Evolutionary conservation across 1,139 yeast genomes (phyloP).

Genomic region (Kodamaea fungicola): DNA sequence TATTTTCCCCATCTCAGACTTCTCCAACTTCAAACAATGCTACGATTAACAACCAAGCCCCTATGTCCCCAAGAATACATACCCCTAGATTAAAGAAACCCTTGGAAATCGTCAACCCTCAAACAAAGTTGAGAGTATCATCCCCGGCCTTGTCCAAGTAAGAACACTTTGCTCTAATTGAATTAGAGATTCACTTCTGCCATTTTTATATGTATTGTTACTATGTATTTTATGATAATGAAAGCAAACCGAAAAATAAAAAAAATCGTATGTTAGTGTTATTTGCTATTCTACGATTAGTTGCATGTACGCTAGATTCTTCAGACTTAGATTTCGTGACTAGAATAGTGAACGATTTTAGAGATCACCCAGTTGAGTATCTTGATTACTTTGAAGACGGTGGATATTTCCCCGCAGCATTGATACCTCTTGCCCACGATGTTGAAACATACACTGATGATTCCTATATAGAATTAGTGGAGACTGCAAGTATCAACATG

Average conservation of each 20-base stretch:
- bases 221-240: background rate
- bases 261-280: too few species aligned
- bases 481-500: conserved; percentile 12
- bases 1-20: conserved; percentile 44
- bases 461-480: conserved; percentile 36
- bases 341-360: conserved; percentile 26
- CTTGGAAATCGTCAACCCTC: conserved; percentile 75
- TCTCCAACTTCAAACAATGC: conserved; percentile 15
- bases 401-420: conserved; percentile 20
- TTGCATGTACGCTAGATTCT: conserved; percentile 2
- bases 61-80: conserved; percentile 36
- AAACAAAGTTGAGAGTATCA: conserved; percentile 64
- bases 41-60: conserved; percentile 9
- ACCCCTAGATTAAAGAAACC: conserved; percentile 63
- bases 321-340: conserved; percentile 24
- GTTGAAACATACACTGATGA: conserved; percentile 37
- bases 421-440: conserved; percentile 21
- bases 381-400: conserved; percentile 22
- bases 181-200: conserved; percentile 1
- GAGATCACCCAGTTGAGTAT: conserved; percentile 20
- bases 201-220: background rate
- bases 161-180: conserved; percentile 2
- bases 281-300: too few species aligned
- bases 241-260: too few species aligned
- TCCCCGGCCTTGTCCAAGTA: conserved; percentile 40